Percentiles rank a stretch among this genome's conserved stretches.
Evolutionary conservation across 2,329 filamentous ascomycete species (phyloP).

Genomic region (Mycosphaerella sp.): DNA sequence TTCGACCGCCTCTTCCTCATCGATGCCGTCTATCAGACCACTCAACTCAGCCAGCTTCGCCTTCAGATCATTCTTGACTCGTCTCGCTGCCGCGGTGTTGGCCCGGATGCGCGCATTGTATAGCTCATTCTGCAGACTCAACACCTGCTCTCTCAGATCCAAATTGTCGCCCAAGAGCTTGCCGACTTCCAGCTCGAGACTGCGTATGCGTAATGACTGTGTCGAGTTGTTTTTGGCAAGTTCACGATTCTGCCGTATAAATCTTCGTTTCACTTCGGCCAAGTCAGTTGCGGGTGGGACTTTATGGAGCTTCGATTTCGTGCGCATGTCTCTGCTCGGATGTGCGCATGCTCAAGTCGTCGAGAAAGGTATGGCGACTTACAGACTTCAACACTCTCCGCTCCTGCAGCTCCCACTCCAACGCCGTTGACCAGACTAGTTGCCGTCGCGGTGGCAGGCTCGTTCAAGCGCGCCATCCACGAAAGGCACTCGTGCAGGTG

Average conservation of each 20-base stretch:
- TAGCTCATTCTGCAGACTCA: constrained; percentile 62
- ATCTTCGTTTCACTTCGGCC: constrained; percentile 64
- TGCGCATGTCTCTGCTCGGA: constrained; percentile 27
- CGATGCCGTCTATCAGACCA: constrained; percentile 60
- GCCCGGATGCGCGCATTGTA: constrained; percentile 53
- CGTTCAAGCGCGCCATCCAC: constrained; percentile 73
- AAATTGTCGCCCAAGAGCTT: constrained; percentile 74
- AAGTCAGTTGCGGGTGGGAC: constrained; percentile 27
- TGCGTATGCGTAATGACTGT: constrained; percentile 70
- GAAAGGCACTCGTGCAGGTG: constrained; percentile 3
- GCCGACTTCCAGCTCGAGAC: constrained; percentile 68
- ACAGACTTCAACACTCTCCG: constrained; percentile 67
- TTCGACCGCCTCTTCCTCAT: constrained; percentile 33
- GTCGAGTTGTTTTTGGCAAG: constrained; percentile 70
- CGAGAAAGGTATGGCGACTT: constrained; percentile 36
- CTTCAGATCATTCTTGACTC: constrained; percentile 66
- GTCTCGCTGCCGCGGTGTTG: constrained; percentile 57
- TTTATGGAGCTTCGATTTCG: constrained; percentile 25
- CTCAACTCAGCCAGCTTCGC: constrained; percentile 66
- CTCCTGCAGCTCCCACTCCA: constrained; percentile 13
- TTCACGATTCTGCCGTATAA: constrained; percentile 77
- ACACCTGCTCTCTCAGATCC: constrained; percentile 61
- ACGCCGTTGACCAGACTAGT: constrained; percentile 13
- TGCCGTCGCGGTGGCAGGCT: constrained; percentile 41
- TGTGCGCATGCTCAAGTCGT: constrained; percentile 1